Percentiles rank a stretch among this genome's conserved stretches.
Evolutionary conservation across 106 monocot species (phyloP).

Genomic region (Gastrodia elata): DNA sequence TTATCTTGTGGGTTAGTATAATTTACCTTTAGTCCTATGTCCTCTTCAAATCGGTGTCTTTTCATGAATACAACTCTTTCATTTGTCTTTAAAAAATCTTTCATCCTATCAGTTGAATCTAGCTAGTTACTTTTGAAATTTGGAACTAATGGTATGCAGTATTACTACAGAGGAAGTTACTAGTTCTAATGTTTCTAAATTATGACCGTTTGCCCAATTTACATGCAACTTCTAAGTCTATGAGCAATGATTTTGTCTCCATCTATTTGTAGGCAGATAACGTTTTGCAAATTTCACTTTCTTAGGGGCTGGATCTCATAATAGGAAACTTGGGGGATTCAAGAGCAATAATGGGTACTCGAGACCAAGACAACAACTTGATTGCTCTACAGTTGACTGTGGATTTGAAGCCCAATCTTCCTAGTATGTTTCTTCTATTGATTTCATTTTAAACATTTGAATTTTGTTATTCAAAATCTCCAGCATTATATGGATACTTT

Average conservation of each 20-base stretch:
- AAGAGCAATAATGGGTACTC: conserved; percentile 77
- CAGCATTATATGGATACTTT: background rate
- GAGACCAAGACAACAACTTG: conserved; percentile 53
- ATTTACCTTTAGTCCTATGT: background rate
- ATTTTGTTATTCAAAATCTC: background rate
- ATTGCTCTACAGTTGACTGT: conserved; percentile 75
- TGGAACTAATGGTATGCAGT: background rate
- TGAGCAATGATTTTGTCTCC: conserved; percentile 10
- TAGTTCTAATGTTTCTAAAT: background rate
- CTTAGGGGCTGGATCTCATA: conserved; percentile 76
- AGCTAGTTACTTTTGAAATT: background rate
- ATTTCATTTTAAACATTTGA: background rate
- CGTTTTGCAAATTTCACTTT: conserved; percentile 17
- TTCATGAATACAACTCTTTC: background rate
- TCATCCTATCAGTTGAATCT: background rate
- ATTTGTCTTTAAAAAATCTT: background rate
- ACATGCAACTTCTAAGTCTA: conserved; percentile 5
- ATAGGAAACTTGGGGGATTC: conserved; percentile 92
- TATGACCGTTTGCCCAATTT: conserved; percentile 1
- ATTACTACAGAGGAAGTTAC: background rate
- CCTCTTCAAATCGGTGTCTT: background rate
- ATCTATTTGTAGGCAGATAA: conserved; percentile 15
- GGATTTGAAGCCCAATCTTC: conserved; percentile 89
- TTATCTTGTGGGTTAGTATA: background rate
- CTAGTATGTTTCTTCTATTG: conserved; percentile 39